Evolutionary conservation across 2,329 filamentous ascomycete species (phyloP), one percentile per base, ranked within the genome.

Genomic region (Paramyrothecium sp.): DNA sequence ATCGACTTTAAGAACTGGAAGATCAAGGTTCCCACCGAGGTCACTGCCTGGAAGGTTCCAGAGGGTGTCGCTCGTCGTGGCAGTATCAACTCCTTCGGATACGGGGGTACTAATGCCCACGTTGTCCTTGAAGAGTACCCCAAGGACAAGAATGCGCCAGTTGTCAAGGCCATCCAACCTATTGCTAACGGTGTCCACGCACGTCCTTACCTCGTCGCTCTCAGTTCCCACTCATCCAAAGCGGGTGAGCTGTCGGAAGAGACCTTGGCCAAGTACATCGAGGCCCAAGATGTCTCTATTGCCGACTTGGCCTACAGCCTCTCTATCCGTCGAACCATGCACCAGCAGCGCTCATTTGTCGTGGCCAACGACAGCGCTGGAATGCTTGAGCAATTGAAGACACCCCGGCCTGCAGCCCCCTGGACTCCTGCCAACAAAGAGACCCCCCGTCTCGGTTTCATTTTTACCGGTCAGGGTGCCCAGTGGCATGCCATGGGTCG

Each of bases 81-180:
- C 21, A 69, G 64, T 48, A 63, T 76, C 22, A 76, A 74, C 60
- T 68, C 63, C 13, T 77, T 74, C 54, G 74, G 75, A 0, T 72
- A 66, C 56, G 74, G 74, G 3, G 73, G 74, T 7, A 63, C 68
- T 13, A 76, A 77, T 54, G 67, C 64, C 2, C 72, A 75, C 46
- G 63, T 67, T 16, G 60, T 71, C 19, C 17, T 70, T 1, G 70
- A 71, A 21, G 54, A 61, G n/a, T 51, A 53, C 16, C 21, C 11
- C 19, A 17, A 47, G 19, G 51, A 58, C 26, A 54, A 55, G 4
- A 50, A 52, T 7, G 30, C 30, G 19, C 17, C 30, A 7, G 51
- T 19, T 20, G n/a, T 54, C 12, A 55, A 53, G 47, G 48, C 44
- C 11, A 51, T 57, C 21, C 54, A 61, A 55, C 58, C 57, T 7